A percentile compares a stretch with the other conserved stretches of the same genome.
These are phyloP conservation scores for Aspergillus uvarum DNA, from an alignment of 2,329 filamentous ascomycete species.

Conservation along the genomic window DNA sequence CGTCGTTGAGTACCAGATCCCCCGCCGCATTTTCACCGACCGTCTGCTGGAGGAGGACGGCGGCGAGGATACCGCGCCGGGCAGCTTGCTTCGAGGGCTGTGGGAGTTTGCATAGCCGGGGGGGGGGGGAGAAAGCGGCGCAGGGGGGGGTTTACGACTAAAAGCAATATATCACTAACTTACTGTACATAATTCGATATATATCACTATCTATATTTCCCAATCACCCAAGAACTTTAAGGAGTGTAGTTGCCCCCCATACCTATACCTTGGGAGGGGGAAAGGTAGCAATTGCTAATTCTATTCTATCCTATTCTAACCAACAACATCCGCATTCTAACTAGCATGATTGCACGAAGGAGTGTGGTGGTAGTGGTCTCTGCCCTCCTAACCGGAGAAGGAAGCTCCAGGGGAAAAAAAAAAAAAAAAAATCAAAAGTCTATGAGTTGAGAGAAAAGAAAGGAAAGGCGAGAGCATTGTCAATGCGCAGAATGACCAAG, in stretches of 20 bases:
- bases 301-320: slow-evolving; percentile 7
- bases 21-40: slow-evolving; percentile 71
- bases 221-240: neutral
- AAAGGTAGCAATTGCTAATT: too few species aligned
- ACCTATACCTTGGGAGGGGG: too few species aligned
- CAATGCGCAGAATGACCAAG: too few species aligned
- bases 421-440: neutral
- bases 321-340: neutral
- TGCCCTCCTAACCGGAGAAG: slow-evolving; percentile 3
- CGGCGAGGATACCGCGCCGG: slow-evolving; percentile 39
- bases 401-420: neutral
- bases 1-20: slow-evolving; percentile 91
- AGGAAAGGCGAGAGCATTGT: too few species aligned
- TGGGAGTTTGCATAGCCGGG: slow-evolving; percentile 37
- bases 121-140: neutral
- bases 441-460: neutral
- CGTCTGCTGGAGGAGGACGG: slow-evolving; percentile 42
- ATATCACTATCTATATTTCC: neutral
- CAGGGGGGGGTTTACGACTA: neutral
- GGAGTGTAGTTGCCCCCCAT: too few species aligned
- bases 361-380: neutral
- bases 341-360: neutral
- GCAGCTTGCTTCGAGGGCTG: slow-evolving; percentile 36
- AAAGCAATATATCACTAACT: slow-evolving; percentile 1
- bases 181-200: slow-evolving; percentile 20